Conservation (phyloP, 2,329 filamentous ascomycete species). For the Aureobasidium sp. region DNA sequence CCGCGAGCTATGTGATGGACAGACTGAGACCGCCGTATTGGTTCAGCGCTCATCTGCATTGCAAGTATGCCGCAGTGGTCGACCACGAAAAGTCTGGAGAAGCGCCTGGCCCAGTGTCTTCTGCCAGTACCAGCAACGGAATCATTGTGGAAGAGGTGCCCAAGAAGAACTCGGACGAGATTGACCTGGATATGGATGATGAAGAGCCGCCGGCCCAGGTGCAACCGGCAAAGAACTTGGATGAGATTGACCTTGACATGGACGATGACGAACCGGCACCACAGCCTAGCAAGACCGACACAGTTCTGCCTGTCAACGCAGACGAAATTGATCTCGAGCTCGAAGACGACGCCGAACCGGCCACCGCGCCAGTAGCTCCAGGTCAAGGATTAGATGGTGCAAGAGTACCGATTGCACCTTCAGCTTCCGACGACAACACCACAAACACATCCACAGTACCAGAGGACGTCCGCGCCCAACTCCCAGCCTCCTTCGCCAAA, state of each 20-base stretch:
- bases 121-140: not conserved
- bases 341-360: constrained; percentile 20
- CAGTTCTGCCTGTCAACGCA: constrained; percentile 24
- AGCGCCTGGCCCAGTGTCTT: not conserved
- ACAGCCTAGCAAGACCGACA: constrained; percentile 20
- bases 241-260: constrained; percentile 56
- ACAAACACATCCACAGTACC: constrained; percentile 39
- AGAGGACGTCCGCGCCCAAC: constrained; percentile 60
- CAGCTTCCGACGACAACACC: not conserved
- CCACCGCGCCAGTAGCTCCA: constrained; percentile 19
- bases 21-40: constrained; percentile 75
- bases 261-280: constrained; percentile 26
- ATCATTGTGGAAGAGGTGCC: not conserved
- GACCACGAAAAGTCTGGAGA: constrained; percentile 33
- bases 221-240: constrained; percentile 46
- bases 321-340: constrained; percentile 39
- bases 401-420: constrained; percentile 22
- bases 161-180: constrained; percentile 58
- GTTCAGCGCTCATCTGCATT: constrained; percentile 87
- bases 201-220: constrained; percentile 19
- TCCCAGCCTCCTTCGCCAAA: constrained; percentile 66
- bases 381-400: constrained; percentile 22
- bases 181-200: constrained; percentile 46
- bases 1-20: constrained; percentile 74
- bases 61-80: constrained; percentile 67